Evolutionary conservation across 768 basidiomycete species (phyloP).

Genomic region (Flagelloscypha sp.): DNA sequence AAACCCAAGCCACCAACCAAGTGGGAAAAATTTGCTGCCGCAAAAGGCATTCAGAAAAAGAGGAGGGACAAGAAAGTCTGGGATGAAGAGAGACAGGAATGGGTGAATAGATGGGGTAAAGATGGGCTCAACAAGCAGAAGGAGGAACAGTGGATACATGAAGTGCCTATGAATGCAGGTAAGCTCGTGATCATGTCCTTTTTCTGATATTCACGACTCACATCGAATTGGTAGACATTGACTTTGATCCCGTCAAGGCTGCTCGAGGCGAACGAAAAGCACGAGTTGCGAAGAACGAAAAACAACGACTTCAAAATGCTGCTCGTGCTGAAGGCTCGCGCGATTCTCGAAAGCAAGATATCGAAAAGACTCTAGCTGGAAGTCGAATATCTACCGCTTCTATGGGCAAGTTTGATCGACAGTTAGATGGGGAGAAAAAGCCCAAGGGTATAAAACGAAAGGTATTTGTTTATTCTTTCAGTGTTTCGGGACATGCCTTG

Average conservation of each 20-base stretch:
- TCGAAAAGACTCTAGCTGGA: conserved; percentile 69
- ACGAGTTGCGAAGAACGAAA: conserved; percentile 77
- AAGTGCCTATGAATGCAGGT: conserved; percentile 86
- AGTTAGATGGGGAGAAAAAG: conserved; percentile 88
- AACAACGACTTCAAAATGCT: conserved; percentile 64
- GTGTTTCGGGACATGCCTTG: background rate
- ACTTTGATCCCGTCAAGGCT: conserved; percentile 69
- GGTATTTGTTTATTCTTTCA: conserved; percentile 34
- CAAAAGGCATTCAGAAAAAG: conserved; percentile 86
- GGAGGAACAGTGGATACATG: conserved; percentile 87
- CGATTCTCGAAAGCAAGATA: conserved; percentile 55
- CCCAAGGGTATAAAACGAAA: conserved; percentile 85
- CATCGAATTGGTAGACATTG: conserved; percentile 44
- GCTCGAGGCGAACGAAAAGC: conserved; percentile 76
- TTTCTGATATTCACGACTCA: background rate
- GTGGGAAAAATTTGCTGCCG: conserved; percentile 92
- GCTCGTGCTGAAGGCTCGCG: conserved; percentile 42
- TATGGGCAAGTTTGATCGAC: conserved; percentile 90
- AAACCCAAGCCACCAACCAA: conserved; percentile 91
- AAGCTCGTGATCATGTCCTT: conserved; percentile 26
- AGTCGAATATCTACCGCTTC: conserved; percentile 84
- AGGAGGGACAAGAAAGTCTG: conserved; percentile 73
- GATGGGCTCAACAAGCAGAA: conserved; percentile 81
- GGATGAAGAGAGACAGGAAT: conserved; percentile 93
- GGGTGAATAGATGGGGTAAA: conserved; percentile 86